Evolutionary conservation across 2,329 filamentous ascomycete genomes (phyloP), one percentile per base, ranked within the genome.

Genomic region (Leptosphaerulina australis): DNA sequence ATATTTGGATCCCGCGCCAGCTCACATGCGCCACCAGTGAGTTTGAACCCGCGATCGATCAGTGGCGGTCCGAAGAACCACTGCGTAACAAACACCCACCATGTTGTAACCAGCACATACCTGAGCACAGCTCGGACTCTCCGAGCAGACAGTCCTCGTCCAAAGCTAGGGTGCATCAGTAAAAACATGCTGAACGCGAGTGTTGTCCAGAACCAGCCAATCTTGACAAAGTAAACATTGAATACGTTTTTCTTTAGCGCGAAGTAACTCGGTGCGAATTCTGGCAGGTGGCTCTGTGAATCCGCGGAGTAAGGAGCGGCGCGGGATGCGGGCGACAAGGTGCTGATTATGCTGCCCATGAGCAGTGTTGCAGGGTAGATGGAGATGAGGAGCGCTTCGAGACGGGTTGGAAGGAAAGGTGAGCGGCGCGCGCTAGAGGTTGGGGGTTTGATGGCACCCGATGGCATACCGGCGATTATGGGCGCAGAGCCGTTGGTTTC

Each of bases 21-120:
- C 68, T 90, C 85, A 71, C 94, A 99, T 65, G 83, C 83, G 1
- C 94, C 94, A 3, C 94, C 94, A 0, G 91, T 96, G 72, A 90
- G 83, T n/a, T 85, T 80, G 71, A 97, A 99, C 3, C 88, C 85
- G 48, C 92, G 87, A 71, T 99, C 94, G 63, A 97, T 93, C 38
- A 99, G 78, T 15, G 91, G 81, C 2, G 94, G 86, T 0, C 94
- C 94, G 66, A 99, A 97, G 73, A 86, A 97, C 94, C 94, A 97
- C 77, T 97, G 94, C 58, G 94, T 99, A 14, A 94, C 86, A 29
- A 91, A 76, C 31, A 91, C 79, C 94, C 94, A 99, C 74, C 86
- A 87, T 1, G 75, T 65, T 7, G 94, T 97, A 0, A 91, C 83
- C 7, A 87, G 75, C 0, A 59, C 77, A 80, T 91, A 99, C 37